Evolutionary conservation across 2,329 filamentous ascomycete species (phyloP), one percentile per base, ranked within the genome.

Genomic region (Calcarisporium arbuscula): DNA sequence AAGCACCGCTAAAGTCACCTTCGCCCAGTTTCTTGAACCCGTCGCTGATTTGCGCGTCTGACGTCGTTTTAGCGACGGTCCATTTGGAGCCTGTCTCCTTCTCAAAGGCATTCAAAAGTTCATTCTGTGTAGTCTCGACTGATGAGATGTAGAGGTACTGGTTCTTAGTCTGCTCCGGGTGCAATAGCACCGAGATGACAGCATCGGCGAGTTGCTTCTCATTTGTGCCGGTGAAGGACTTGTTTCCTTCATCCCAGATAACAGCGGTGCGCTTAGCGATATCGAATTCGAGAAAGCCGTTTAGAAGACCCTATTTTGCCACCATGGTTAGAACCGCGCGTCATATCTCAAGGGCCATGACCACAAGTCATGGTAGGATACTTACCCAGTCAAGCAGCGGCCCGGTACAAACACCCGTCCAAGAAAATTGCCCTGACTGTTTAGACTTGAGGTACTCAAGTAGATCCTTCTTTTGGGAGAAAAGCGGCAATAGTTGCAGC

Each of bases 71-170:
- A 4, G 20, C 41, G 17, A 44, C 20, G 16, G 21, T 31, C 41
- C 39, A 45, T 15, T 42, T 37, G 8, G 29, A 12, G 6, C 28
- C 41, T 29, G 36, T 44, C 19, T 15, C 36, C 27, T 39, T 28
- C 26, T 47, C 43, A 8, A 49, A 33, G 10, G 40, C 32, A 14
- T 36, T 26, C 5, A 44, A 16, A 7, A 46, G 39, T 26, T 46
- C 40, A 4, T 66, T 67, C 51, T 77, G 70, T 1, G 64, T 67
- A 0, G 65, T 62, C 11, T 60, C 58, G 33, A 71, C 67, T 4
- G 64, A 70, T 9, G 67, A 64, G 9, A 78, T 49, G 39, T 66
- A 72, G 18, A 80, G 52, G 39, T 67, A 65, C 30, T 68, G 59
- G 47, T 80, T 79, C 39, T 57, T 65, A 0, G 71, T 74, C 32